These are phyloP conservation scores for Kluyveromyces marxianus DNA, from an alignment of 1,139 yeast genomes.

Conservation along the genomic window DNA sequence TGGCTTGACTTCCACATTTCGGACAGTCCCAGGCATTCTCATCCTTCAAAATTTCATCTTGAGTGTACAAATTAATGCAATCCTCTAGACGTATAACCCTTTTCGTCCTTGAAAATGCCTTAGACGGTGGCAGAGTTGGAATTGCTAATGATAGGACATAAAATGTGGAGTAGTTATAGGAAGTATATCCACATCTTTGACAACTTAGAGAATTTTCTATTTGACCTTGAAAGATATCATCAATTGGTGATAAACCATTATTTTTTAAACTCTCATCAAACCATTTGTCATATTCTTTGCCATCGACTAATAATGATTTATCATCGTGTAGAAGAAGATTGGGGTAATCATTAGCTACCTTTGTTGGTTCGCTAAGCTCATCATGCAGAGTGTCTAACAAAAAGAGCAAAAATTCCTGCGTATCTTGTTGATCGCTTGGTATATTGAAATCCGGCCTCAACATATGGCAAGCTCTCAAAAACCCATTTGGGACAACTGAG, in stretches of 20 bases:
- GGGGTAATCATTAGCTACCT: slow-evolving; percentile 34
- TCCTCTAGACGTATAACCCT: slow-evolving; percentile 44
- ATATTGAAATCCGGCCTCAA: slow-evolving; percentile 59
- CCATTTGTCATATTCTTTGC: slow-evolving; percentile 55
- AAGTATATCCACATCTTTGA: slow-evolving; percentile 53
- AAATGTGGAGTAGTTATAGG: slow-evolving; percentile 52
- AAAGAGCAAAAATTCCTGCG: slow-evolving; percentile 65
- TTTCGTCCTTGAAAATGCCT: slow-evolving; percentile 28
- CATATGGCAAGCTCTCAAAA: slow-evolving; percentile 45
- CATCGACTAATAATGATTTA: slow-evolving; percentile 28
- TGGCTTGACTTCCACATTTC: slow-evolving; percentile 40
- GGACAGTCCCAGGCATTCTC: slow-evolving; percentile 81
- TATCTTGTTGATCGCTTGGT: slow-evolving; percentile 71
- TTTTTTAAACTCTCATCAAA: slow-evolving; percentile 41
- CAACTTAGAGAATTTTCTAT: slow-evolving; percentile 58
- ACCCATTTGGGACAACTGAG: slow-evolving; percentile 57
- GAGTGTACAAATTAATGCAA: slow-evolving; percentile 59
- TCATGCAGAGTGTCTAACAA: slow-evolving; percentile 62
- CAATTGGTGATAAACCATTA: slow-evolving; percentile 62
- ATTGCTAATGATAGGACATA: slow-evolving; percentile 63
- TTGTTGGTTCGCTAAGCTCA: slow-evolving; percentile 42
- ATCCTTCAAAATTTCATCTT: slow-evolving; percentile 60
- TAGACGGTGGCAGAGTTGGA: slow-evolving; percentile 34
- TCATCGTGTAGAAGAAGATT: slow-evolving; percentile 33
- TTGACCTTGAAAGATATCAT: slow-evolving; percentile 59